Evolutionary conservation across 106 monocot species (phyloP), one percentile per base, ranked within the genome.

Genomic region (Acorus gramineus): DNA sequence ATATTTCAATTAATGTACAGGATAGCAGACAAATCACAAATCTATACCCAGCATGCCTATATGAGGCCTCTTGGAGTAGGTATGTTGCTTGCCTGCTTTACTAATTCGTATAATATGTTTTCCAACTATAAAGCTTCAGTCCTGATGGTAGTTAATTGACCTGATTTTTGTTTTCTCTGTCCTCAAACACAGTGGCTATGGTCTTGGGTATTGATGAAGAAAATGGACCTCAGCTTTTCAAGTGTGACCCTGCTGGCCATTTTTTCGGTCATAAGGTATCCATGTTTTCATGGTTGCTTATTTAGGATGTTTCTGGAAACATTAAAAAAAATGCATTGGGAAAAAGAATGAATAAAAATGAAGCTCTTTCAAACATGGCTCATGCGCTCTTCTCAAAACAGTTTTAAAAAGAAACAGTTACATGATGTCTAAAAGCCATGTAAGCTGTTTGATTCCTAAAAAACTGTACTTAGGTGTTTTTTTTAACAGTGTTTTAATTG

Each of bases 1-100:
- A 59, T 8, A 66, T 42, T 69, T 6, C 52, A 44, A 56, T 62
- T 28, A 14, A 48, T 80, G 49, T 79, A 47, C 87, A 96, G 96
- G 96, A 91, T 96, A 71, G 96, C 96, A 69, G 96, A 96, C 73
- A 91, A 96, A 73, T 74, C 96, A 66, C 96, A 96, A 52, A 66
- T 96, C 68, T 96, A 96, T 64, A 96, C 96, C 4, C 96, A 96
- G 56, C 96, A 96, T 88, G 96, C 96, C 1, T 98, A 98, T 49
- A 98, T 98, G 96, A 80, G 96, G 61, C 96, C 96, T 68, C 82
- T 98, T 76, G 96, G 96, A 83, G 83, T 98, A 70, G 91, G 96
- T 98, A 28, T 28, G 28, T 28, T 28, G 28, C 28, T 28, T 28
- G 0, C 28, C 28, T 28, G 28, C 28, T 28, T 28, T 28, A 28